Base-by-base conservation (phyloP, 768 basidiomycete genomes). In the Amylocystis lapponica region DNA sequence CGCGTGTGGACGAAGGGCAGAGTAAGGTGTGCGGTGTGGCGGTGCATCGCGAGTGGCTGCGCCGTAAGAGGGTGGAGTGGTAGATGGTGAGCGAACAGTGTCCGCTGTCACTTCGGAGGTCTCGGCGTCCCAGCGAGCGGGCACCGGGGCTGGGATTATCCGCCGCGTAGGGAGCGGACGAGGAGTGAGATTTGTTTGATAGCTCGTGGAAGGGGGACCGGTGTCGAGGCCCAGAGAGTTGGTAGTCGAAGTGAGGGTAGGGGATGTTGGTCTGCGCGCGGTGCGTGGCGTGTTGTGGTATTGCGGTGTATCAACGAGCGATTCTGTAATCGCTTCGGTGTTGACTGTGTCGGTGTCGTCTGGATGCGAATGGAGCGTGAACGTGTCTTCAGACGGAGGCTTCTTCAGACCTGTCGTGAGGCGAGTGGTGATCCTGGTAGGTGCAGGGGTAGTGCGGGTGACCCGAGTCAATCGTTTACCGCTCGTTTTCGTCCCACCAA, bases 1-100 rank as follows among this genome's bases (percentile, higher is more conserved):
- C 30, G 31, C 19, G 25, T 36, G 27, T 11, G 37, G 39, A 5
- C 30, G 30, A 19, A 36, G 32, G 4, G 34, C 40, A 9, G 32
- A 26, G 2, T 42, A 30, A 7, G 45, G 40, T 10, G 49, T 38
- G 31, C 34, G 48, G 27, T 50, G 36, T 38, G 49, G 32, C 11
- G 43, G 56, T 29, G 36, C 6, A 14, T 53, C 51, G 36, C 65
- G 65, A 17, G 65, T 57, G 26, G 67, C 67, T 21, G 72, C 66
- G 39, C 67, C 66, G 57, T 79, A 76, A 23, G 76, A 74, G 23
- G 75, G 76, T 3, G 72, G 71, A 14, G 64, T 69, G 41, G 65
- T 71, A 12, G 75, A 64, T 43, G 62, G 61, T 2, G 65, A 59
- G 9, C 54, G 52, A 21, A 57, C 46, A 6, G 47, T 46, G 11